Base-by-base conservation (phyloP, 345 rosid genomes). In the Eucalyptus decipiens region DNA sequence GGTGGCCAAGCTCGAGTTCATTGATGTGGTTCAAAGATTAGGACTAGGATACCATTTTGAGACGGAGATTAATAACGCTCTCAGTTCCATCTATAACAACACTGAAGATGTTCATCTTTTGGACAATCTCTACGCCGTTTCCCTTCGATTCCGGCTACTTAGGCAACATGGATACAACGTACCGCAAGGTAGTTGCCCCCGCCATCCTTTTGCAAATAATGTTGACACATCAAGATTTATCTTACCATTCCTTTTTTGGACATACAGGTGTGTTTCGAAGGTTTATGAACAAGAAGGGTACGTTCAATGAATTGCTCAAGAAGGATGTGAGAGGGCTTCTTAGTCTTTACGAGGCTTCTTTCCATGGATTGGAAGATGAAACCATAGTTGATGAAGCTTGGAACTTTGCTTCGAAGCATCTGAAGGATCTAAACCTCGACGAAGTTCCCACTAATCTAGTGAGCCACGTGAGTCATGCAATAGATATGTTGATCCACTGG, bases 81-180 rank as follows among this genome's bases (percentile, higher is more conserved):
- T 90, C 3, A n/a, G 9, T 15, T 9, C 16, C 37, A 28, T 88
- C 60, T 50, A 88, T 30, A 23, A 86, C 26, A 69, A 15, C n/a
- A 83, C 5, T 8, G 56, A 45, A 3, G 81, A 88, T 89, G 37
- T 6, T 34, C 14, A 15, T 15, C 26, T 56, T 11, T 48, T 14
- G 18, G 56, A 76, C n/a, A 85, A 16, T 40, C 91, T 90, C 16
- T 81, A 43, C 5, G 67, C 88, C 7, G 49, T 52, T 32, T 81
- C 92, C 47, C 88, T 90, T 12, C 19, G 65, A 50, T 90, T 91
- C 86, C 87, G 83, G 37, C 86, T 91, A 10, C 89, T 86, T 2
- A 89, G 92, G 72, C 91, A 92, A 85, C 90, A 90, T 26, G 93
- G 91, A 4, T 87, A 72, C 47, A 28, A 88, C 4, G 90, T 89